These are phyloP conservation scores for Dalbergia cochinchinensis DNA, from an alignment of 306 rosid genomes.

Conservation along the genomic window DNA sequence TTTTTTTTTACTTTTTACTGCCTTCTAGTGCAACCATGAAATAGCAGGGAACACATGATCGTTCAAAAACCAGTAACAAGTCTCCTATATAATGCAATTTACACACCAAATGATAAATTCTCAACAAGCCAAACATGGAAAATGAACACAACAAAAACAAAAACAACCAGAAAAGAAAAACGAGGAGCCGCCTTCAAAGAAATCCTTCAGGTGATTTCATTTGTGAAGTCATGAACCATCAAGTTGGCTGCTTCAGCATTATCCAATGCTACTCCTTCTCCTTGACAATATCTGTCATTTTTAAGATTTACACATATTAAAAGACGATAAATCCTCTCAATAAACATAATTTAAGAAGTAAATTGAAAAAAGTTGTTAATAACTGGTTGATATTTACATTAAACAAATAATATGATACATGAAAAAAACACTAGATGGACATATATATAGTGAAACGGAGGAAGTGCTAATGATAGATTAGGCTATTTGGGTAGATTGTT, in stretches of 20 bases:
- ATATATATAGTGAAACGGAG: too few species aligned
- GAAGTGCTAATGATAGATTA: not conserved
- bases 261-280: not conserved
- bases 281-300: too few species aligned
- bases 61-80: constrained; percentile 5
- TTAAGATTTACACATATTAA: too few species aligned
- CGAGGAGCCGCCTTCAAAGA: not conserved
- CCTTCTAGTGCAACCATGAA: constrained; percentile 48
- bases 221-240: constrained; percentile 37
- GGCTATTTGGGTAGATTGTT: constrained; percentile 42
- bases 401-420: too few species aligned
- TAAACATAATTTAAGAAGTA: too few species aligned
- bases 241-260: constrained; percentile 13
- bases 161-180: not conserved
- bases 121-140: constrained; percentile 46
- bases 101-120: constrained; percentile 42
- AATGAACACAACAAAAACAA: constrained; percentile 6
- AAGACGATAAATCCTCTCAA: too few species aligned
- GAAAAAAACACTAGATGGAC: too few species aligned
- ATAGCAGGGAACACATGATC: constrained; percentile 15
- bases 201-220: not conserved
- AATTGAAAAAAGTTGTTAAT: too few species aligned
- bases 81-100: constrained; percentile 5
- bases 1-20: constrained; percentile 40
- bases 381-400: too few species aligned